A percentile compares a stretch with the other conserved stretches of the same genome.
Evolutionary conservation across 2,329 filamentous ascomycete genomes (phyloP).

Genomic region (Myrmaecium sp.): DNA sequence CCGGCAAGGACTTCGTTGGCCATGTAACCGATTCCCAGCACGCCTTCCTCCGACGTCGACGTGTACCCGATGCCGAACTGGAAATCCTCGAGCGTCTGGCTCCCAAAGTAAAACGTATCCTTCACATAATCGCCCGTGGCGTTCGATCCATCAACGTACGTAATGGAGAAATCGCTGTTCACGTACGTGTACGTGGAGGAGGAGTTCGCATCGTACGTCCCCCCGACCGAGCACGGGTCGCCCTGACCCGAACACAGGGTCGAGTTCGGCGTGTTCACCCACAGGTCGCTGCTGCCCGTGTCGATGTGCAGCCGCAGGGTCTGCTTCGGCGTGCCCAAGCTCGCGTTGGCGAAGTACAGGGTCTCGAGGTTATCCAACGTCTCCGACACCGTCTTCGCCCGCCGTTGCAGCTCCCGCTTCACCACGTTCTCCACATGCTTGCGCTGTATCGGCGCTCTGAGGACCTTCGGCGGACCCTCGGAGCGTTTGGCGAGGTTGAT

Average conservation of each 20-base stretch:
- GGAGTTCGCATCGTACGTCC: conserved; percentile 50
- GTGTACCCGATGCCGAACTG: conserved; percentile 61
- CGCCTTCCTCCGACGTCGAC: conserved; percentile 45
- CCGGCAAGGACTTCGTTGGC: conserved; percentile 57
- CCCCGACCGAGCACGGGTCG: conserved; percentile 41
- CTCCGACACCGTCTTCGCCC: conserved; percentile 30
- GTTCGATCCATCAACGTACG: conserved; percentile 67
- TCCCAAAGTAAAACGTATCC: conserved; percentile 50
- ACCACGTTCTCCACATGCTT: too few relatives aligned
- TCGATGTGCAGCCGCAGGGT: conserved; percentile 40
- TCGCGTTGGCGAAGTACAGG: conserved; percentile 41
- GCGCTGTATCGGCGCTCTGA: too few relatives aligned
- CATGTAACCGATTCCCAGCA: conserved; percentile 72
- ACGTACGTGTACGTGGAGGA: conserved; percentile 66
- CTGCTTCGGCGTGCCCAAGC: conserved; percentile 40
- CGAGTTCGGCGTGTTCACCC: conserved; percentile 49
- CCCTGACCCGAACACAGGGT: conserved; percentile 34
- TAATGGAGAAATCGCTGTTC: conserved; percentile 67
- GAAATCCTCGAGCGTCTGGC: conserved; percentile 34
- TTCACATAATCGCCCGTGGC: conserved; percentile 65
- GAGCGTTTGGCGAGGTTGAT: too few relatives aligned
- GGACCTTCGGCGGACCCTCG: too few relatives aligned
- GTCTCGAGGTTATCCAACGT: conserved; percentile 41
- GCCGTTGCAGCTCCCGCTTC: too few relatives aligned
- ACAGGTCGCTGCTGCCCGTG: conserved; percentile 46